Percentiles rank a stretch among this genome's conserved stretches.
Evolutionary conservation across 2,329 filamentous ascomycete genomes (phyloP).

Genomic region (Phyllosticta paracitricarpa): DNA sequence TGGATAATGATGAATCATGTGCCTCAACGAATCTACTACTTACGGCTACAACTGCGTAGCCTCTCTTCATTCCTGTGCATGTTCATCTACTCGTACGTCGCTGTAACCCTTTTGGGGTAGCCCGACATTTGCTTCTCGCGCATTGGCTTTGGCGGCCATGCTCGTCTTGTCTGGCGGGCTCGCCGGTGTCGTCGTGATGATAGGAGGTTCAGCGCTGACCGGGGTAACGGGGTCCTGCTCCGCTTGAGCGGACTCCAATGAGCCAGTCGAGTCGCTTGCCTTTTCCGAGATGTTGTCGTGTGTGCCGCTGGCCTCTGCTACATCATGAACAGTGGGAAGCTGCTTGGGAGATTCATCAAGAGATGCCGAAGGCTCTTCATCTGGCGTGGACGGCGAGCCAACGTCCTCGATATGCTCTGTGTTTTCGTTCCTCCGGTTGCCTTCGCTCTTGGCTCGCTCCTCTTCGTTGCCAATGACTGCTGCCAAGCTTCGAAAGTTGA

Average conservation of each 20-base stretch:
- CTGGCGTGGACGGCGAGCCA: background rate
- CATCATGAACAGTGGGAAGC: background rate
- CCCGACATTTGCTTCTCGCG: background rate
- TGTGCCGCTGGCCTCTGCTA: background rate
- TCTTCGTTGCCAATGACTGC: conserved; percentile 52
- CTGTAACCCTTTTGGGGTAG: background rate
- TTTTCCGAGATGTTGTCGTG: background rate
- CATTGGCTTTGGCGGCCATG: background rate
- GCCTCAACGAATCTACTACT: background rate
- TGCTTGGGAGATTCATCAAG: background rate
- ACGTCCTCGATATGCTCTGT: conserved; percentile 7
- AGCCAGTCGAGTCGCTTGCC: background rate
- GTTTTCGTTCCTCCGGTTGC: background rate
- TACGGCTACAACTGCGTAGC: background rate
- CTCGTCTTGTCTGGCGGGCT: background rate
- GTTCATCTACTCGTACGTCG: background rate
- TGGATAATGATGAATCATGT: too few relatives aligned
- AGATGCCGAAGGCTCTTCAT: background rate
- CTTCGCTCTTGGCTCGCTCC: conserved; percentile 1
- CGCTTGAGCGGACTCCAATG: background rate
- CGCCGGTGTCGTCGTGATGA: background rate
- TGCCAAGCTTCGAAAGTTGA: conserved; percentile 82
- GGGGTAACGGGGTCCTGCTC: background rate
- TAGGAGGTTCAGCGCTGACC: background rate
- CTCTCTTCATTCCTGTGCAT: background rate